Evolutionary conservation across 495 filamentous ascomycete species (phyloP), one percentile per base, ranked within the genome.

Genomic region (Trichoderma gamsii): DNA sequence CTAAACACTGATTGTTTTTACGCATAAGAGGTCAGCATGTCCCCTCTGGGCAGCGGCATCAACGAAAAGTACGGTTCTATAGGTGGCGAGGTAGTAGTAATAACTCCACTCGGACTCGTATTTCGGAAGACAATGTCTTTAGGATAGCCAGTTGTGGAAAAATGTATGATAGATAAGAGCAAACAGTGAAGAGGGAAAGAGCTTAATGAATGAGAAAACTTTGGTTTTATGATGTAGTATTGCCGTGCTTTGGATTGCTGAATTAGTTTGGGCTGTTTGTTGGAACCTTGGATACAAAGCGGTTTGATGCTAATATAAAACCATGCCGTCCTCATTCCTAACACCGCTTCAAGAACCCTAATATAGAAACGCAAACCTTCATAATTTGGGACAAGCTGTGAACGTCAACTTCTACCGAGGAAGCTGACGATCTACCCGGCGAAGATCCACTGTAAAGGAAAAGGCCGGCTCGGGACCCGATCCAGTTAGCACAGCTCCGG

Each of bases 101-200:
- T 61, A 61, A 61, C 56, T 61, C 56, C 56, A 21, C 56, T 61
- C 16, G 12, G 27, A 61, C 56, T 61, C 16, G 56, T 61, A 6
- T 11, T n/a, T 61, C 25, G 27, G 8, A 35, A 18, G 27, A 61
- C 25, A 7, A 61, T 27, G 2, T 32, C 56, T 61, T 61, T 23
- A 61, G 25, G 13, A 61, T 61, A 32, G 56, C 56, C 35, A 25
- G 27, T 32, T 52, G 49, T 52, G 49, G 49, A n/a, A 49, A 49
- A n/a, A 49, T 49, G 44, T 49, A 38, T 38, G 3, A 38, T 38
- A 38, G 8, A 38, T 38, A 9, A 38, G 35, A 38, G 35, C 35
- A 38, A 38, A 38, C 8, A 38, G 35, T 38, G 8, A 38, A 38
- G 35, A 12, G 18, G 44, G 6, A 49, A 49, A 18, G 44, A 38